Conservation (phyloP, 164 flowering plant species). For the Brasenia schreberi region DNA sequence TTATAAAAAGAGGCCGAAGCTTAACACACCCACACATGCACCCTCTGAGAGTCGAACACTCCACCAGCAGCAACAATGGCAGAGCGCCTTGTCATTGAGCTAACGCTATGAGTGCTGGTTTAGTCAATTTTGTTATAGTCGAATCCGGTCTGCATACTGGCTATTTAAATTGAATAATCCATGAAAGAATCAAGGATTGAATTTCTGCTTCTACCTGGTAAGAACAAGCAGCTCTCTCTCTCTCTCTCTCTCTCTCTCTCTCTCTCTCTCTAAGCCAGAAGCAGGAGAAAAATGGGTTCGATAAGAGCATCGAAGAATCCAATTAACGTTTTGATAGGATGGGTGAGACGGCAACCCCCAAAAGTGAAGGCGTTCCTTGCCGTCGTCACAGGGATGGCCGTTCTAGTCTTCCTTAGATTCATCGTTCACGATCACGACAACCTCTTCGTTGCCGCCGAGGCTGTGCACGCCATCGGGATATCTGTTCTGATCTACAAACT, state of each 20-base stretch:
- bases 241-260: neutral
- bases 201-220: no score
- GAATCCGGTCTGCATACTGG: no score
- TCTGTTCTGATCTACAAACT: slow-evolving; percentile 25
- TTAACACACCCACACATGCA: no score
- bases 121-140: no score
- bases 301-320: neutral
- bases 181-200: no score
- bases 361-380: slow-evolving; percentile 25
- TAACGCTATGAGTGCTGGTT: no score
- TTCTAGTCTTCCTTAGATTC: slow-evolving; percentile 18
- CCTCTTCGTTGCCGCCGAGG: slow-evolving; percentile 25
- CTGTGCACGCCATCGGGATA: slow-evolving; percentile 27
- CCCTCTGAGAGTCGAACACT: no score
- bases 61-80: no score
- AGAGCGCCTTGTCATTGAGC: no score
- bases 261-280: neutral
- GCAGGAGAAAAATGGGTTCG: neutral
- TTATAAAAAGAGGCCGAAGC: no score
- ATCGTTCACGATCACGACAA: slow-evolving; percentile 28
- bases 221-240: neutral
- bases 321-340: neutral
- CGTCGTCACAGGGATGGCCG: slow-evolving; percentile 16
- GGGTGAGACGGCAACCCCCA: slow-evolving; percentile 26
- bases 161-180: no score